Base-by-base conservation (phyloP, 306 rosid genomes). In the Malus sylvestris region DNA sequence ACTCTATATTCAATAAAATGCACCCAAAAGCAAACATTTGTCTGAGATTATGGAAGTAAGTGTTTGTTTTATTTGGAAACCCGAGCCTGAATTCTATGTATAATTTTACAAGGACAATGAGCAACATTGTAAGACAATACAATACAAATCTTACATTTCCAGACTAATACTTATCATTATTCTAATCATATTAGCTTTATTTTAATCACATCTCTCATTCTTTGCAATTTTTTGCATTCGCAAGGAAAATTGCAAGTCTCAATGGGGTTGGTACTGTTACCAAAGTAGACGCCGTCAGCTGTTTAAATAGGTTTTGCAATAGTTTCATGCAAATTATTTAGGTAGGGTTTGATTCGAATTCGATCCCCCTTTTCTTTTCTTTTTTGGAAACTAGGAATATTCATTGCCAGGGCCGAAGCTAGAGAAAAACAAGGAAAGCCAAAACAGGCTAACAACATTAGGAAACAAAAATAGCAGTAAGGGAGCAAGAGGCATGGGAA, bases 221-320 rank as follows among this genome's bases (percentile, higher is more conserved):
- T 55, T 15, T 30, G 68, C 20, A 2, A 49, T 15, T 14, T 49
- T 49, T 49, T 49, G 18, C 16, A 49, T 14, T 49, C 16, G 22
- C 42, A 30, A 22, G 7, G 22, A 10, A 15, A 27, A 16, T 70
- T n/a, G 29, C 30, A 40, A 30, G 64, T 60, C 63, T 70, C 64
- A 46, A 78, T 30, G 64, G 22, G 62, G 22, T 19, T 45, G 40
- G 60, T 25, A 3, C 19, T 13, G 4, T 30, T 10, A 14, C 45
- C 32, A 61, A 70, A 32, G 58, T 10, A 27, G 62, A 70, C 65
- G 71, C 81, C 76, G 76, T 46, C 81, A 22, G 81, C 71, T 60
- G 75, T 60, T 77, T 60, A 30, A 51, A 38, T 42, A 18, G 35
- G 49, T 42, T 22, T 40, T 32, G 29, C 66, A 5, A 55, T 14